These are phyloP conservation scores for Chaetomium tenue DNA, from an alignment of 495 filamentous ascomycete species.

Conservation along the genomic window DNA sequence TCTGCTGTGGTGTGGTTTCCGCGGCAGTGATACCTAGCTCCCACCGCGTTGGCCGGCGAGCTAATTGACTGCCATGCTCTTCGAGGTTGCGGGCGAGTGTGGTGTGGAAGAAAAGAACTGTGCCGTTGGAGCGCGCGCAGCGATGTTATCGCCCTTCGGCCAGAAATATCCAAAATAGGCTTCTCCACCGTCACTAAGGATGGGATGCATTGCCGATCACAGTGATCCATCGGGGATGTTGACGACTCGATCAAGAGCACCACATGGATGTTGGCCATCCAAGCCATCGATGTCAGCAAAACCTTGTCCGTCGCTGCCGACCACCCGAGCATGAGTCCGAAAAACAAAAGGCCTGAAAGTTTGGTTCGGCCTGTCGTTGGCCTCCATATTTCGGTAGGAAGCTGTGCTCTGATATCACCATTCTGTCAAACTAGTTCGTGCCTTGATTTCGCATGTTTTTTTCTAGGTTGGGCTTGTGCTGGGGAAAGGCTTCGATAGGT, in stretches of 20 bases:
- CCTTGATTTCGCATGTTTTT: conserved; percentile 21
- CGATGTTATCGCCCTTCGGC: neutral
- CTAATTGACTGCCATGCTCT: neutral
- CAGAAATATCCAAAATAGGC: neutral
- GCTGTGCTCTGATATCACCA: conserved; percentile 24
- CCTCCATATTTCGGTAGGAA: conserved; percentile 4
- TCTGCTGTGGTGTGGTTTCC: too few species aligned
- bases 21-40: too few species aligned
- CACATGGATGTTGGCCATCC: neutral
- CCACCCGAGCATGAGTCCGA: neutral
- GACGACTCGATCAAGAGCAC: neutral
- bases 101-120: neutral
- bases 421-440: conserved; percentile 3
- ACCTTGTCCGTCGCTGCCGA: neutral
- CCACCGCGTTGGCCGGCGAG: too few species aligned
- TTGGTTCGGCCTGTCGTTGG: neutral
- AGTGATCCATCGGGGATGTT: neutral
- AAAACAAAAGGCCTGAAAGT: neutral
- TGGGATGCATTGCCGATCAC: conserved; percentile 9
- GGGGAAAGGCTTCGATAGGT: conserved; percentile 15
- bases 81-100: neutral
- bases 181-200: neutral
- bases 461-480: conserved; percentile 11
- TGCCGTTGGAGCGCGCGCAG: neutral
- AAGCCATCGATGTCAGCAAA: neutral